Percentiles rank a stretch among this genome's conserved stretches.
Evolutionary conservation across 140 eudicot species (phyloP).

Genomic region (Cichorium intybus): DNA sequence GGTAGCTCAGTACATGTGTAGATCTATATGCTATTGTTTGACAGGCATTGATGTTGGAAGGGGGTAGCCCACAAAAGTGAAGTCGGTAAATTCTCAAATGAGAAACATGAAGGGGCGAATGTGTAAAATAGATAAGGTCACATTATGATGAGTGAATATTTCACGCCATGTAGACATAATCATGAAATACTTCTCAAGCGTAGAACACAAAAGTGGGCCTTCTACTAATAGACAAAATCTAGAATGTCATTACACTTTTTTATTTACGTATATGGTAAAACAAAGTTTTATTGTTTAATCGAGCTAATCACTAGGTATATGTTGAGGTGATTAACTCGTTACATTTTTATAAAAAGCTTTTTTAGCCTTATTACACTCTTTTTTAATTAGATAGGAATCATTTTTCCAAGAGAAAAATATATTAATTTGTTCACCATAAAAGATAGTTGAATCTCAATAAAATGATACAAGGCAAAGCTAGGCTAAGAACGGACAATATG

Average conservation of each 20-base stretch:
- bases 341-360: too few relatives aligned
- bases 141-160: conserved; percentile 5
- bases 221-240: conserved; percentile 1
- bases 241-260: background rate
- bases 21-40: background rate
- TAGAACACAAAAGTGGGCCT: conserved; percentile 16
- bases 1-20: background rate
- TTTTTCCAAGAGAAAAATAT: too few relatives aligned
- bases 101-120: background rate
- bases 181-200: background rate
- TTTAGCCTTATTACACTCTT: too few relatives aligned
- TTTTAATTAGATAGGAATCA: too few relatives aligned
- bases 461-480: too few relatives aligned
- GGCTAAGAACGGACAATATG: too few relatives aligned
- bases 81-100: background rate
- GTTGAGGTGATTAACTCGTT: too few relatives aligned
- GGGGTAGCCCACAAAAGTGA: background rate
- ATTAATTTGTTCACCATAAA: too few relatives aligned
- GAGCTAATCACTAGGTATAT: too few relatives aligned
- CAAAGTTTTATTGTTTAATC: background rate
- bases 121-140: background rate
- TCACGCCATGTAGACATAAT: conserved; percentile 21
- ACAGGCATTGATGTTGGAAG: background rate
- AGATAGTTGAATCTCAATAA: too few relatives aligned
- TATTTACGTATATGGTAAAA: background rate